These are phyloP conservation scores for Kokia cookei DNA, from an alignment of 441 rosid genomes.

Conservation along the genomic window DNA sequence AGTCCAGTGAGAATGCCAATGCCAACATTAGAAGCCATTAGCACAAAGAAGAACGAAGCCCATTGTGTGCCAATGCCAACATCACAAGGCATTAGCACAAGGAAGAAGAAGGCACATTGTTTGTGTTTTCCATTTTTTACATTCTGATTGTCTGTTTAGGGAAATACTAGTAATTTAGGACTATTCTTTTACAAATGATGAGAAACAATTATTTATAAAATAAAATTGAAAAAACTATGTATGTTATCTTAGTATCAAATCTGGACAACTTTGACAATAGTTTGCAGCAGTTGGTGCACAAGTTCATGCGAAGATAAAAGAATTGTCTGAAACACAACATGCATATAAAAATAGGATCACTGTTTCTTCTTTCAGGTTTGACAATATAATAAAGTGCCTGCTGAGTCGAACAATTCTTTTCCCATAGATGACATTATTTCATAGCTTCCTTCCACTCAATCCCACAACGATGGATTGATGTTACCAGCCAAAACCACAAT, in stretches of 20 bases:
- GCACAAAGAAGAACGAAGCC: conserved; percentile 37
- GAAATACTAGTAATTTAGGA: no score
- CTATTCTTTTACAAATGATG: no score
- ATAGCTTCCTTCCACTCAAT: not conserved
- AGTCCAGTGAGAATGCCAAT: conserved; percentile 80
- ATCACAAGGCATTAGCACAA: no score
- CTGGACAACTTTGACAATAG: no score
- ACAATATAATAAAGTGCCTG: not conserved
- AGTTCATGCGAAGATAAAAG: not conserved
- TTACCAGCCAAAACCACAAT: not conserved
- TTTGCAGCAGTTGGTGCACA: not conserved
- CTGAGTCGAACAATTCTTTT: not conserved
- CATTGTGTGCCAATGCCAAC: conserved; percentile 40
- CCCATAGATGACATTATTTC: not conserved
- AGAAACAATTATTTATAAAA: no score
- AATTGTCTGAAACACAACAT: not conserved
- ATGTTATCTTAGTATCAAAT: no score
- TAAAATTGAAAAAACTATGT: no score
- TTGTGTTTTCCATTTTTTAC: no score
- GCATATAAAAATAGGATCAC: not conserved
- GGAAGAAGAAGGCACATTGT: no score
- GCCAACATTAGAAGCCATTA: conserved; percentile 21
- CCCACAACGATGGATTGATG: not conserved
- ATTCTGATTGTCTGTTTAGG: no score
- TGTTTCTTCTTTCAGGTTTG: not conserved